These are phyloP conservation scores for Fusarium sp. DNA, from an alignment of 2,329 filamentous ascomycete genomes.

Conservation along the genomic window DNA sequence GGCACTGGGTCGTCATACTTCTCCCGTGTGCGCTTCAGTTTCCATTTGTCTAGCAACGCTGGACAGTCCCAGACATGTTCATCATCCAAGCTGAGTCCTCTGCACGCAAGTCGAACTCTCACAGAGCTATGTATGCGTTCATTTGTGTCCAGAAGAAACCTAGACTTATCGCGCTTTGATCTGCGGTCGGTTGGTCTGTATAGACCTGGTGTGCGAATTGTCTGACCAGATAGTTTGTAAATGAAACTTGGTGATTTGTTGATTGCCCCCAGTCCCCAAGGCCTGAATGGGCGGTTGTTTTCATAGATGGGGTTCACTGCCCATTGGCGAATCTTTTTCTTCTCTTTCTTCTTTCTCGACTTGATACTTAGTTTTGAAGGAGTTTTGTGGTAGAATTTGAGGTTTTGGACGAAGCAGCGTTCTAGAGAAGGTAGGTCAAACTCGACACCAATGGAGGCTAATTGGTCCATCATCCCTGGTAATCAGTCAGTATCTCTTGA, in stretches of 20 bases:
- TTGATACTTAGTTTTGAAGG: constrained; percentile 19
- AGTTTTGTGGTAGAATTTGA: constrained; percentile 50
- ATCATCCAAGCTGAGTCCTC: constrained; percentile 64
- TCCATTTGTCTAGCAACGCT: constrained; percentile 60
- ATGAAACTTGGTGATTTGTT: constrained; percentile 54
- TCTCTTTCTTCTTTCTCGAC: constrained; percentile 35
- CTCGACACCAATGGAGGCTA: constrained; percentile 64
- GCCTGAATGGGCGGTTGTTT: constrained; percentile 61
- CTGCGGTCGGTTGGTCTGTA: constrained; percentile 60
- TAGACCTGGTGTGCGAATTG: constrained; percentile 60
- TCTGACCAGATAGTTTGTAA: constrained; percentile 60
- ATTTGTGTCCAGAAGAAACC: constrained; percentile 64
- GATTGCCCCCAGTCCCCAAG: constrained; percentile 63
- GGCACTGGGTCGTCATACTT: constrained; percentile 54
- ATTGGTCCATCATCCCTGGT: constrained; percentile 68
- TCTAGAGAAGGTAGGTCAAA: constrained; percentile 59
- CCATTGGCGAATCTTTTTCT: constrained; percentile 51
- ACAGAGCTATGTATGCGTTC: constrained; percentile 68
- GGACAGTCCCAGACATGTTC: constrained; percentile 60
- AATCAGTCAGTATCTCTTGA: not conserved
- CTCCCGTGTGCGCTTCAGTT: constrained; percentile 53
- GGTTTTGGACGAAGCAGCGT: constrained; percentile 55
- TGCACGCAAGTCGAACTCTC: constrained; percentile 63
- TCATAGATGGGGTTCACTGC: constrained; percentile 62
- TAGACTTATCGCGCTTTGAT: constrained; percentile 52